These are phyloP conservation scores for Parathielavia appendiculata DNA, from an alignment of 495 filamentous ascomycete genomes.

Conservation along the genomic window DNA sequence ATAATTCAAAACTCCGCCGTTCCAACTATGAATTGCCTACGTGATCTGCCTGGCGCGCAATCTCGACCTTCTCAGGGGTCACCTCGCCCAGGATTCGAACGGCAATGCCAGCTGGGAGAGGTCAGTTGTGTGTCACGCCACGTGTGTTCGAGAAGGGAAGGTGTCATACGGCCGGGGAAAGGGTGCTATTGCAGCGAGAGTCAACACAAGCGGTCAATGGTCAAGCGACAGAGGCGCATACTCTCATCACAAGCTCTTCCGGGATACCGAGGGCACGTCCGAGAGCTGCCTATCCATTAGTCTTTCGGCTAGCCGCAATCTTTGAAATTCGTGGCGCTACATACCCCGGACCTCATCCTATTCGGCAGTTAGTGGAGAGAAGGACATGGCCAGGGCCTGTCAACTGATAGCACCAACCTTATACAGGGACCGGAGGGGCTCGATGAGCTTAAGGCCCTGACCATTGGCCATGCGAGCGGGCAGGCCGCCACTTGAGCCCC, in stretches of 20 bases:
- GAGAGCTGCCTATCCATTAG: constrained; percentile 15
- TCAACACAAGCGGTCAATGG: neutral
- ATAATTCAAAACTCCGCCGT: neutral
- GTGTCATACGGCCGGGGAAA: constrained; percentile 49
- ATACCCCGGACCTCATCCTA: constrained; percentile 23
- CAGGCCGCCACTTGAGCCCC: constrained; percentile 55
- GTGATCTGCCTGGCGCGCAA: constrained; percentile 77
- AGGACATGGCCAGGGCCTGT: neutral
- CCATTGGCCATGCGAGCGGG: constrained; percentile 32
- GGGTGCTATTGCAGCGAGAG: constrained; percentile 49
- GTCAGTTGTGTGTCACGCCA: constrained; percentile 34
- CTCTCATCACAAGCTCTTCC: constrained; percentile 24
- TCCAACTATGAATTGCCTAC: neutral
- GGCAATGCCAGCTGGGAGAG: constrained; percentile 61
- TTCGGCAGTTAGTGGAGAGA: constrained; percentile 45
- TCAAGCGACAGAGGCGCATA: neutral
- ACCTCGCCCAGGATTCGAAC: constrained; percentile 89
- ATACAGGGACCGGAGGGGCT: constrained; percentile 76
- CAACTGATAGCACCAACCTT: constrained; percentile 53
- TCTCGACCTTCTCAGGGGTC: constrained; percentile 69
- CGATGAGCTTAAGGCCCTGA: constrained; percentile 39
- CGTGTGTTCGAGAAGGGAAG: constrained; percentile 21
- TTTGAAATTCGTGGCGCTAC: constrained; percentile 11
- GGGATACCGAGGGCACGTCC: constrained; percentile 20
- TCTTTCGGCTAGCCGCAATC: neutral